A percentile compares a stretch with the other conserved stretches of the same genome.
Conservation (phyloP, 208 protist genomes). For the Strigomonas oncopelti region DNA sequence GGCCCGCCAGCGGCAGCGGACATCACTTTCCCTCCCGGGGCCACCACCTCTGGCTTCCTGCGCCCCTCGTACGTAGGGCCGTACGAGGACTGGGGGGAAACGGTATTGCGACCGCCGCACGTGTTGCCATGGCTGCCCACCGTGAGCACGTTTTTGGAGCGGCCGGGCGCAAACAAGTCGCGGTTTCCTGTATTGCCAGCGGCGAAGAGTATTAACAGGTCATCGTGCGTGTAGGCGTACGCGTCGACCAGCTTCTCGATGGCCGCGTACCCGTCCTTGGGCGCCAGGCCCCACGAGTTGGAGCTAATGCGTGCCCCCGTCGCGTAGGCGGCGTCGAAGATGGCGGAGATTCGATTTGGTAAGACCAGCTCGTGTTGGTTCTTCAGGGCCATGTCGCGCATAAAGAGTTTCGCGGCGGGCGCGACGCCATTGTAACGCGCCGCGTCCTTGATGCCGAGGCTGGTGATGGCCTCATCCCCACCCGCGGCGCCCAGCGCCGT, state of each 20-base stretch:
- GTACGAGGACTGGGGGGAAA: conserved; percentile 48
- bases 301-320: conserved; percentile 71
- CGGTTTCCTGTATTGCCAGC: conserved; percentile 50
- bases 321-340: conserved; percentile 57
- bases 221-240: conserved; percentile 47
- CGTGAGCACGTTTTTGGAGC: conserved; percentile 84
- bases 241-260: conserved; percentile 69
- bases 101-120: conserved; percentile 16
- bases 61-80: conserved; percentile 80
- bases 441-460: neutral
- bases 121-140: conserved; percentile 59
- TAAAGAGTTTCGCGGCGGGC: conserved; percentile 73
- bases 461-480: neutral
- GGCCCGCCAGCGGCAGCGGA: conserved; percentile 34
- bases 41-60: conserved; percentile 82
- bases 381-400: conserved; percentile 49
- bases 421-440: conserved; percentile 73
- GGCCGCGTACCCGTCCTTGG: conserved; percentile 36
- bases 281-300: conserved; percentile 86
- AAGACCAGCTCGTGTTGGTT: neutral
- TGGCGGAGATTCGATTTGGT: conserved; percentile 16
- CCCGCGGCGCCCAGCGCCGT: conserved; percentile 46
- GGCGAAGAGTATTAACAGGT: conserved; percentile 75
- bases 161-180: conserved; percentile 43
- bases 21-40: conserved; percentile 47